Conservation (phyloP, 441 rosid genomes). For the Mallotus japonicus region DNA sequence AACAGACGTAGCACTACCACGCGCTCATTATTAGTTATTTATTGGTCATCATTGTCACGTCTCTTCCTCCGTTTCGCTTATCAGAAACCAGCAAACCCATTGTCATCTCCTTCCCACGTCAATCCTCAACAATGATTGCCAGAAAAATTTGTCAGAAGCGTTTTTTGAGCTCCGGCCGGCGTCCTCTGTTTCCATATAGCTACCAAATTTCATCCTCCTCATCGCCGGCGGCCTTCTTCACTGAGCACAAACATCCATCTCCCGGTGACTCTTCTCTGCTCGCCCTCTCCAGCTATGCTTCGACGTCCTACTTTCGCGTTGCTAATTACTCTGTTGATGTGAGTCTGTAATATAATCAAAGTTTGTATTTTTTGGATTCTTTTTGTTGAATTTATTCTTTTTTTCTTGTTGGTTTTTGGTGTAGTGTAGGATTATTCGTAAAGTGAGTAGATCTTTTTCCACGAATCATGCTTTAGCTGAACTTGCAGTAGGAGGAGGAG, state of each 20-base stretch:
- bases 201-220: not conserved
- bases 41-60: no score
- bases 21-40: no score
- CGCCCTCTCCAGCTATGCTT: conserved; percentile 6
- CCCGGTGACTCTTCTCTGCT: not conserved
- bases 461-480: conserved; percentile 51
- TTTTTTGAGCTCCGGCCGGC: conserved; percentile 21
- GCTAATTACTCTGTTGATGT: conserved; percentile 23
- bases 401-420: not conserved
- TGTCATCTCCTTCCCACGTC: no score
- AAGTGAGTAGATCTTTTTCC: conserved; percentile 35
- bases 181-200: conserved; percentile 22
- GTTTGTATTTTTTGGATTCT: no score
- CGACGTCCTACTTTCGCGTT: conserved; percentile 10
- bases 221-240: not conserved
- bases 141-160: conserved; percentile 31
- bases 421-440: not conserved
- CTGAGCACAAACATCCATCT: not conserved
- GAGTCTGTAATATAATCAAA: conserved; percentile 21
- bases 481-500: conserved; percentile 30
- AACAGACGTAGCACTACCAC: not conserved
- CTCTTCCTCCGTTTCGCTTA: no score
- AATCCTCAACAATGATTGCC: conserved; percentile 22
- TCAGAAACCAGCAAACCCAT: no score
- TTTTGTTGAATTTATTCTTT: no score